These are phyloP conservation scores for Nothomitra cinnamomea DNA, from an alignment of 2,329 filamentous ascomycete genomes.

Conservation along the genomic window DNA sequence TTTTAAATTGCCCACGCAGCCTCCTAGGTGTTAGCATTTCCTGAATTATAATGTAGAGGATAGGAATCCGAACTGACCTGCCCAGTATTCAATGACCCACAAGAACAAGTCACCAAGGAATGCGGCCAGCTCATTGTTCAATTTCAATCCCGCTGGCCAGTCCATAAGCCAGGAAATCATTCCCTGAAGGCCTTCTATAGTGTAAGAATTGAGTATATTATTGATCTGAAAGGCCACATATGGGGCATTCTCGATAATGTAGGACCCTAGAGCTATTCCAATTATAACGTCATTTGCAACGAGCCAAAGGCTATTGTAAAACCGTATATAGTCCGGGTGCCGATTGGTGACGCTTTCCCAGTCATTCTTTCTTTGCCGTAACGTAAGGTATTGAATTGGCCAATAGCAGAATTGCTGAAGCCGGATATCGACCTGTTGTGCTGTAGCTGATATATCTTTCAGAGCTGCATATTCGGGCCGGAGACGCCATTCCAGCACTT, in stretches of 20 bases:
- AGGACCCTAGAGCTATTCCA: slow-evolving; percentile 86
- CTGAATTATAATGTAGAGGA: slow-evolving; percentile 9
- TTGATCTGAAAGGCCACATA: slow-evolving; percentile 73
- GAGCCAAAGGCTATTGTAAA: slow-evolving; percentile 97
- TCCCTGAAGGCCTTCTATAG: slow-evolving; percentile 68
- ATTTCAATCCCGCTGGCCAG: slow-evolving; percentile 84
- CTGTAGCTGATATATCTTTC: slow-evolving; percentile 91
- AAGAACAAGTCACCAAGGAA: slow-evolving; percentile 91
- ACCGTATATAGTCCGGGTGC: slow-evolving; percentile 94
- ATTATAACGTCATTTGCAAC: slow-evolving; percentile 98
- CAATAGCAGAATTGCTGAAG: slow-evolving; percentile 98
- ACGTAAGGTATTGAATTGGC: slow-evolving; percentile 87
- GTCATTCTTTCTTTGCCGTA: slow-evolving; percentile 75
- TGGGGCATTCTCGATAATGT: slow-evolving; percentile 85
- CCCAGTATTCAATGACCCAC: slow-evolving; percentile 98
- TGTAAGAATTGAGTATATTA: slow-evolving; percentile 59
- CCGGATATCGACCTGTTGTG: slow-evolving; percentile 92
- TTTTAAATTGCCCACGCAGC: slow-evolving; percentile 58
- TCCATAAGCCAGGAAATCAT: slow-evolving; percentile 95
- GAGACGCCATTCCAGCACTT: slow-evolving; percentile 69
- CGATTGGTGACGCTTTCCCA: slow-evolving; percentile 93
- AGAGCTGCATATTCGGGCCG: slow-evolving; percentile 65
- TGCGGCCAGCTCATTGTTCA: slow-evolving; percentile 83
- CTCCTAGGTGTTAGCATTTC: slow-evolving; percentile 25
- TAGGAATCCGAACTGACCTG: slow-evolving; percentile 36